Evolutionary conservation across 2,329 filamentous ascomycete species (phyloP).

Genomic region (Leptographium lundbergii): DNA sequence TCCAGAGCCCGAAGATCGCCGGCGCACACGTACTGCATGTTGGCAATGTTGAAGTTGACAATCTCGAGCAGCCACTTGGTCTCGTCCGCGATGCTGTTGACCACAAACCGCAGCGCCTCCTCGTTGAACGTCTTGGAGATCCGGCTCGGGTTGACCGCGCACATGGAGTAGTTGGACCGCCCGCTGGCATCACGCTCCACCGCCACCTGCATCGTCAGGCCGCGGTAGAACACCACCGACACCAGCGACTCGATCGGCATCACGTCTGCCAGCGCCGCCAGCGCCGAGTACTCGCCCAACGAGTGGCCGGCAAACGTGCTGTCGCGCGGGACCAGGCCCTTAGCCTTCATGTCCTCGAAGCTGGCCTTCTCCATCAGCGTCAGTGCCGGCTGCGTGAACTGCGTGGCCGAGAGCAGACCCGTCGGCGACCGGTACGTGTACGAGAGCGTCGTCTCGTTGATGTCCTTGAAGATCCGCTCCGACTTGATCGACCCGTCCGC

Average conservation of each 20-base stretch:
- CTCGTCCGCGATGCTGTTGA: constrained; percentile 86
- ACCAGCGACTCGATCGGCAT: constrained; percentile 99
- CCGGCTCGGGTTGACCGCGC: constrained; percentile 93
- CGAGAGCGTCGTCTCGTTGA: constrained; percentile 80
- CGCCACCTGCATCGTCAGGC: constrained; percentile 97
- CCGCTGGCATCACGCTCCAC: constrained; percentile 90
- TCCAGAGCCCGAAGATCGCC: constrained; percentile 60
- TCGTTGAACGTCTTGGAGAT: constrained; percentile 99
- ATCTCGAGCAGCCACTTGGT: constrained; percentile 96
- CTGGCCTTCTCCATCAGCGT: constrained; percentile 99
- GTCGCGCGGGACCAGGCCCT: constrained; percentile 89
- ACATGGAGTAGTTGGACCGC: constrained; percentile 98
- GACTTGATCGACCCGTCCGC: constrained; percentile 89
- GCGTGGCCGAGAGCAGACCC: constrained; percentile 87
- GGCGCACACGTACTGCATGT: constrained; percentile 64
- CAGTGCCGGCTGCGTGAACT: constrained; percentile 94
- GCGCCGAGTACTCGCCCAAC: constrained; percentile 92
- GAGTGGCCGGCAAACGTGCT: constrained; percentile 98
- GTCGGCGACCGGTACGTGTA: constrained; percentile 97
- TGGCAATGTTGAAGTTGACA: constrained; percentile 86
- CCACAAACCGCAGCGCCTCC: constrained; percentile 90
- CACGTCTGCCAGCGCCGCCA: constrained; percentile 91
- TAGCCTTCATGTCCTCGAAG: constrained; percentile 97
- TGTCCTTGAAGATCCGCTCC: constrained; percentile 98
- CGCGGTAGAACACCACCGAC: constrained; percentile 97